Evolutionary conservation across 2,329 filamentous ascomycete species (phyloP).

Genomic region (Ascochyta koolunga): DNA sequence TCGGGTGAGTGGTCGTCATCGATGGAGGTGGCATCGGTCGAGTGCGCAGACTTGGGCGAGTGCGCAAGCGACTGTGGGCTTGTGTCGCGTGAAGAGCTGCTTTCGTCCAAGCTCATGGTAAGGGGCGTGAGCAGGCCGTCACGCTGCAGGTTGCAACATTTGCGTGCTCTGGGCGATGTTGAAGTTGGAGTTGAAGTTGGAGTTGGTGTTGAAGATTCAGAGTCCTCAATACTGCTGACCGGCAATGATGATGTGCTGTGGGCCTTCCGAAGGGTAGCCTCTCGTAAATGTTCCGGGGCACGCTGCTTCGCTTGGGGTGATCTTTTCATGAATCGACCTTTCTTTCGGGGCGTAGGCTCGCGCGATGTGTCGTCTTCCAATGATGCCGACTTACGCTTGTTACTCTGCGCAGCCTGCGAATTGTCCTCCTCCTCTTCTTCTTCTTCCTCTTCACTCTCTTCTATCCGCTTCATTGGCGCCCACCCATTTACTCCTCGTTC

Average conservation of each 20-base stretch:
- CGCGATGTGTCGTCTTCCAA: conserved; percentile 17
- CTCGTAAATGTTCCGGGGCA: conserved; percentile 25
- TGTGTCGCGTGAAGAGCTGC: conserved; percentile 33
- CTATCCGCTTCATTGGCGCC: conserved; percentile 57
- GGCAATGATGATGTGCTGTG: conserved; percentile 41
- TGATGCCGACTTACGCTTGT: conserved; percentile 37
- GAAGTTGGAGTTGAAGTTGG: conserved; percentile 18
- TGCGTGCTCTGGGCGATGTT: conserved; percentile 23
- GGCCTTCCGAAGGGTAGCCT: conserved; percentile 40
- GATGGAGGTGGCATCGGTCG: conserved; percentile 47
- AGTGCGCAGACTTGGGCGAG: conserved; percentile 44
- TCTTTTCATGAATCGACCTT: conserved; percentile 19
- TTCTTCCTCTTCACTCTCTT: conserved; percentile 46
- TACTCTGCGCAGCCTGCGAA: conserved; percentile 23
- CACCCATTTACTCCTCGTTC: conserved; percentile 78
- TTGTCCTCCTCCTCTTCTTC: conserved; percentile 25
- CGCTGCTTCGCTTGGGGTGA: conserved; percentile 16
- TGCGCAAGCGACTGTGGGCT: conserved; percentile 40
- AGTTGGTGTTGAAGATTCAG: conserved; percentile 20
- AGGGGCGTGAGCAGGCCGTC: conserved; percentile 39
- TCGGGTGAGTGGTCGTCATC: conserved; percentile 38
- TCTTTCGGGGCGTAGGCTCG: conserved; percentile 26
- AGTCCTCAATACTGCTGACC: conserved; percentile 42
- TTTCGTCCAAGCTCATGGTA: conserved; percentile 36
- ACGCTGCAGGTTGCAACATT: conserved; percentile 42